Conservation (phyloP, 371 early-diverging fungal species). For the Mortierella polycephala region DNA sequence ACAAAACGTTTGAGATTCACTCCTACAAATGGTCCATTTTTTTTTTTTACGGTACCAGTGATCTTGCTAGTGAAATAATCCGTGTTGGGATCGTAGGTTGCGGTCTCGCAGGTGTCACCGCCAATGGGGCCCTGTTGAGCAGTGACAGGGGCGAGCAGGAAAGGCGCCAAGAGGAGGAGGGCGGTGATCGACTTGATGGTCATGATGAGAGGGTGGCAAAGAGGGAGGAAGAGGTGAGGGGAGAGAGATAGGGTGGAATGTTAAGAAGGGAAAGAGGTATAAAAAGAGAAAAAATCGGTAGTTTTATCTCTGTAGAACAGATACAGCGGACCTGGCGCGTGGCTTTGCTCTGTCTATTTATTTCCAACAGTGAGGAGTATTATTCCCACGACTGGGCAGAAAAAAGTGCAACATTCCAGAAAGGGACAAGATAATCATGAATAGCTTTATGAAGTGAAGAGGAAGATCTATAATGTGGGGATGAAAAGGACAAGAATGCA, state of each 20-base stretch:
- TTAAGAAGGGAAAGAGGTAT: slow-evolving; percentile 8
- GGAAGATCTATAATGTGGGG: not conserved
- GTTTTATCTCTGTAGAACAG: no score
- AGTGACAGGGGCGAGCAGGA: slow-evolving; percentile 42
- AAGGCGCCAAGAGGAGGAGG: slow-evolving; percentile 45
- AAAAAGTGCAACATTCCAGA: no score
- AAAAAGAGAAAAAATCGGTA: not conserved
- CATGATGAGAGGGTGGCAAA: no score
- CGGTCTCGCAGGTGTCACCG: slow-evolving; percentile 55
- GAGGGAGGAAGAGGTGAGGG: not conserved
- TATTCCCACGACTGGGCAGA: no score
- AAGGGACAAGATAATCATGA: not conserved
- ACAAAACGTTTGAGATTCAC: not conserved
- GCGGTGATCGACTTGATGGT: slow-evolving; percentile 44
- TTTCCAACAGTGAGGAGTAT: no score
- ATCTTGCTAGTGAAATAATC: slow-evolving; percentile 71
- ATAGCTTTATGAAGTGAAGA: not conserved
- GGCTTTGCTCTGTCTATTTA: no score
- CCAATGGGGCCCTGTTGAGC: slow-evolving; percentile 59
- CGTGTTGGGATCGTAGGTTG: slow-evolving; percentile 42
- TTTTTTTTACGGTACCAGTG: slow-evolving; percentile 47
- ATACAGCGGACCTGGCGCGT: no score
- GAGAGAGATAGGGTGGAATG: not conserved
- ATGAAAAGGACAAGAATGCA: not conserved
- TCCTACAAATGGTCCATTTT: slow-evolving; percentile 1